Percentiles rank a stretch among this genome's conserved stretches.
Conservation (phyloP, 345 rosid genomes). For the Brassica juncea region DNA sequence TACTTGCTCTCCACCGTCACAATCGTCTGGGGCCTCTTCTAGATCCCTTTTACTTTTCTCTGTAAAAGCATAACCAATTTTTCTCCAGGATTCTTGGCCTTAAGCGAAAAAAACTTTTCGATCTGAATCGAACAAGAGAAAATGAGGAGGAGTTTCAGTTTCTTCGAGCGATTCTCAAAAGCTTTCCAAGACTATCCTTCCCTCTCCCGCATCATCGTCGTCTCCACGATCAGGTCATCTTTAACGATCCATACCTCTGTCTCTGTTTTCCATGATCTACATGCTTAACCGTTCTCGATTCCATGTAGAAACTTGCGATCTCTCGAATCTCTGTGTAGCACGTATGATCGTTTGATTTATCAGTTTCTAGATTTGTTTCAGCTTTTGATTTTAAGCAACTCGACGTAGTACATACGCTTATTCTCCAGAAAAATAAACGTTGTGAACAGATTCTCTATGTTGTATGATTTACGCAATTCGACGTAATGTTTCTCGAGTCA, state of each 20-base stretch:
- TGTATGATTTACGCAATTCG: constrained; percentile 30
- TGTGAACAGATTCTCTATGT: constrained; percentile 5
- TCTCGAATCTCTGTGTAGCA: not conserved
- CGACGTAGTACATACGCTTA: constrained; percentile 4
- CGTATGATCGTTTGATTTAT: constrained; percentile 7
- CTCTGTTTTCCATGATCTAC: not conserved
- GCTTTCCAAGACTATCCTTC: constrained; percentile 69
- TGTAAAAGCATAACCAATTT: not conserved
- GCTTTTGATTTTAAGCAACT: constrained; percentile 19
- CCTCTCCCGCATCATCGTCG: constrained; percentile 63
- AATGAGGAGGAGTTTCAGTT: constrained; percentile 66
- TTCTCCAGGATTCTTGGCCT: constrained; percentile 39
- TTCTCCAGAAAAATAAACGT: not conserved
- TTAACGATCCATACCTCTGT: constrained; percentile 11
- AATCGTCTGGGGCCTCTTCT: not conserved
- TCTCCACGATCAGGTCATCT: constrained; percentile 82
- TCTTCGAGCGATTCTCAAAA: constrained; percentile 60
- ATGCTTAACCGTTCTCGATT: not conserved
- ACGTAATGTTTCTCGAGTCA: not conserved
- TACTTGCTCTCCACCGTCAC: constrained; percentile 32
- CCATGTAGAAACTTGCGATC: not conserved
- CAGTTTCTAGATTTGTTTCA: not conserved
- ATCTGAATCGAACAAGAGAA: constrained; percentile 6
- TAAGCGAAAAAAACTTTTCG: not conserved
- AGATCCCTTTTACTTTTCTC: not conserved